Percentiles rank a stretch among this genome's conserved stretches.
phyloP scores from a whole-genome alignment of 192 early-diverging fungal species.

The Umbelopsis isabellina region DNA sequence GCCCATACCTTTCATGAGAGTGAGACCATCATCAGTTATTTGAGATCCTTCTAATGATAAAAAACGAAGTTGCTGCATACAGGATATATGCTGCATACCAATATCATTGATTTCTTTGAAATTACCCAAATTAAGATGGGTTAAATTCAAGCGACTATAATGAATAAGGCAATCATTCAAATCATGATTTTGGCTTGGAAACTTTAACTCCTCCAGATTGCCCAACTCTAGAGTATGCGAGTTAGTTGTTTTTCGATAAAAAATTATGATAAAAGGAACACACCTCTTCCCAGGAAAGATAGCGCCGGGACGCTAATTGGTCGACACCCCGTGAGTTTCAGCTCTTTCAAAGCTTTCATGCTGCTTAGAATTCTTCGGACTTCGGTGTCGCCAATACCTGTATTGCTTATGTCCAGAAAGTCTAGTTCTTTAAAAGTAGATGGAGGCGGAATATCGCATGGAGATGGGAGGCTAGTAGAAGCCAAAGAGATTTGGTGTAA shows the following conservation, averaged over 20 bases:
- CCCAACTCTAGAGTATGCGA: conserved; percentile 27
- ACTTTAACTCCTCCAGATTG: conserved; percentile 39
- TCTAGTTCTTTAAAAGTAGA: neutral
- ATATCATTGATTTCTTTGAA: conserved; percentile 10
- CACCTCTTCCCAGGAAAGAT: conserved; percentile 21
- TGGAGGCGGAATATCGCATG: conserved; percentile 19
- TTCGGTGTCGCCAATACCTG: conserved; percentile 25
- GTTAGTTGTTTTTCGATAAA: neutral
- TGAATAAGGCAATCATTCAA: conserved; percentile 33
- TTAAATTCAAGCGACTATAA: conserved; percentile 7
- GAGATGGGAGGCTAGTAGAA: conserved; percentile 29
- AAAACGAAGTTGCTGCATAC: conserved; percentile 15
- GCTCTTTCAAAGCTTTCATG: conserved; percentile 11
- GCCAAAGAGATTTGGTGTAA: conserved; percentile 27
- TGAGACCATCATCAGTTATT: neutral
- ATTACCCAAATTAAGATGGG: conserved; percentile 1
- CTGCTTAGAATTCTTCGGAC: conserved; percentile 7
- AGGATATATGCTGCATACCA: conserved; percentile 9
- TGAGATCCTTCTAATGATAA: neutral
- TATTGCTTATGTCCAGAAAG: conserved; percentile 29
- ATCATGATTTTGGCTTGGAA: conserved; percentile 57
- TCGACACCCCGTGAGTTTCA: conserved; percentile 21
- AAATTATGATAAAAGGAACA: neutral
- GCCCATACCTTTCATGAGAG: neutral
- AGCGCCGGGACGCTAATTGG: conserved; percentile 3